These are phyloP conservation scores for Nicotiana otophora DNA, from an alignment of 257 asterid species.

Conservation along the genomic window DNA sequence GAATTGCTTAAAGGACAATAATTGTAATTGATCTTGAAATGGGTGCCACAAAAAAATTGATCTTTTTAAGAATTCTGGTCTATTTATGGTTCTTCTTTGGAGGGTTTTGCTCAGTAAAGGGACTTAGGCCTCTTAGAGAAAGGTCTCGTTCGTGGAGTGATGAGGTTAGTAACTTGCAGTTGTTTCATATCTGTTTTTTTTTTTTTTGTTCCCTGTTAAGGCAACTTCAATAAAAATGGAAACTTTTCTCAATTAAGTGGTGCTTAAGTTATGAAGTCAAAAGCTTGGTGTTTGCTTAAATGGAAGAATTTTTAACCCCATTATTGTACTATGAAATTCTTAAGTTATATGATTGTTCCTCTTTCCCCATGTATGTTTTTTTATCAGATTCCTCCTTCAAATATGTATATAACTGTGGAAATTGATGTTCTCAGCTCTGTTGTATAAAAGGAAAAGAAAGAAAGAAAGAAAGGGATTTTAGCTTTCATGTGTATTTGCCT, in stretches of 20 bases:
- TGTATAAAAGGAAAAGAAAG: background rate
- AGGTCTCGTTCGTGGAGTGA: slow-evolving; percentile 85
- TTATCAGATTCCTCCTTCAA: background rate
- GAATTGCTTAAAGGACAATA: slow-evolving; percentile 32
- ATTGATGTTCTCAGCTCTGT: background rate
- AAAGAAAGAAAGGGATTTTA: background rate
- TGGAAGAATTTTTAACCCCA: background rate
- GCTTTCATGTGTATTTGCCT: background rate
- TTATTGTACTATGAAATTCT: background rate
- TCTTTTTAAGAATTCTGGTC: slow-evolving; percentile 24
- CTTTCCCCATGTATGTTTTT: background rate
- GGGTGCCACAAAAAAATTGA: slow-evolving; percentile 43
- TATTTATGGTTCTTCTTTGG: slow-evolving; percentile 45
- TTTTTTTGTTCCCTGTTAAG: background rate
- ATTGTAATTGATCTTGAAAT: slow-evolving; percentile 44
- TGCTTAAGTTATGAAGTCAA: background rate
- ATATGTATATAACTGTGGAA: background rate
- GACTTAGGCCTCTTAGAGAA: slow-evolving; percentile 84
- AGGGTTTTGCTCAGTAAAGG: slow-evolving; percentile 43
- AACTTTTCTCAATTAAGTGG: background rate
- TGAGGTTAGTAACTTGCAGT: slow-evolving; percentile 50
- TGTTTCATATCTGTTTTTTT: background rate
- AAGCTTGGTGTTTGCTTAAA: background rate
- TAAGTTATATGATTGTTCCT: background rate
- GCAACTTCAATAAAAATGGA: background rate